These are phyloP conservation scores for Cytospora leucostoma DNA, from an alignment of 2,329 filamentous ascomycete species.

Conservation along the genomic window DNA sequence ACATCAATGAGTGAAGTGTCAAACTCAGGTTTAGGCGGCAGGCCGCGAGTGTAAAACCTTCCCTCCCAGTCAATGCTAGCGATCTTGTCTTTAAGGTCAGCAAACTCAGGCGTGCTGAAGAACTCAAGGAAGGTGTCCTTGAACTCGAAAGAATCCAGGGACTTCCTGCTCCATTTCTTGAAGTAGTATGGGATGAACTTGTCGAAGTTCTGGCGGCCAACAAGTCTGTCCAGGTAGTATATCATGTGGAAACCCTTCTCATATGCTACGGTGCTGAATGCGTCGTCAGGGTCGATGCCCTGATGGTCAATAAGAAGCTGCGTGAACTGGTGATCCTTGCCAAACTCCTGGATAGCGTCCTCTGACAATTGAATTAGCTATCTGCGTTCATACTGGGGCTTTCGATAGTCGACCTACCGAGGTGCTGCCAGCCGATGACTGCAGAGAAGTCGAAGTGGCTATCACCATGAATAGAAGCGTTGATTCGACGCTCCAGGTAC, in stretches of 20 bases:
- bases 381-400: slow-evolving; percentile 23
- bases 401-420: slow-evolving; percentile 49
- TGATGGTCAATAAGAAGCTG: slow-evolving; percentile 86
- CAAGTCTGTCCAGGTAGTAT: slow-evolving; percentile 82
- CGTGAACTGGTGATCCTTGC: slow-evolving; percentile 86
- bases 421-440: slow-evolving; percentile 92
- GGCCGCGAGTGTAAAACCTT: slow-evolving; percentile 84
- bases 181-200: slow-evolving; percentile 97
- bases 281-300: slow-evolving; percentile 91
- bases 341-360: slow-evolving; percentile 77
- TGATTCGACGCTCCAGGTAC: slow-evolving; percentile 87
- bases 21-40: slow-evolving; percentile 88
- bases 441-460: slow-evolving; percentile 89
- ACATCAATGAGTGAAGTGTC: slow-evolving; percentile 84
- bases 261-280: slow-evolving; percentile 89
- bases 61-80: slow-evolving; percentile 82
- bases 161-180: slow-evolving; percentile 78
- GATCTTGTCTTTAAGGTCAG: slow-evolving; percentile 64
- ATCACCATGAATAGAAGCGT: slow-evolving; percentile 76
- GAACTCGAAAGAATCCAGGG: slow-evolving; percentile 92
- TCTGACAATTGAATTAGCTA: slow-evolving; percentile 43
- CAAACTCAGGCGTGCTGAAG: slow-evolving; percentile 68
- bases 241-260: slow-evolving; percentile 97
- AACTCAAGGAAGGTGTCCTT: slow-evolving; percentile 84
- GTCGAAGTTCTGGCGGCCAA: slow-evolving; percentile 87